Base-by-base conservation (phyloP, 768 basidiomycete species). In the Hydnum rufescens region DNA sequence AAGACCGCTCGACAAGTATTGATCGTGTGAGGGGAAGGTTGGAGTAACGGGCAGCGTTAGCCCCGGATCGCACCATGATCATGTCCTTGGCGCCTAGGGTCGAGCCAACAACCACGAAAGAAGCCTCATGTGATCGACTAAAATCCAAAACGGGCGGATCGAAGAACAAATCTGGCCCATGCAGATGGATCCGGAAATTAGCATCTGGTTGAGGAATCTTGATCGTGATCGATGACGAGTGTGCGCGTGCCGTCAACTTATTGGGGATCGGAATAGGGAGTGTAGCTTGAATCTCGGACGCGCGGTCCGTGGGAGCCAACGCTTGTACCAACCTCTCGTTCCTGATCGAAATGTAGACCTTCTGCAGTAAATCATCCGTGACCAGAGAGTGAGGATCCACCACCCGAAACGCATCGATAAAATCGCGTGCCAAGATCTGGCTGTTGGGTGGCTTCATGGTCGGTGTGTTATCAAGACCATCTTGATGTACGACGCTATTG, bases 41-140 rank as follows among this genome's bases (percentile, higher is more conserved):
- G 1, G 78, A 68, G 63, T 96, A 97, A 52, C 76, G 71, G 43
- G 81, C 71, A 2, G 92, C 87, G 64, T 88, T 88, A 22, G 76
- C 70, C 1, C 95, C 90, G 43, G 79, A 74, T 46, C 89, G 77
- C 63, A 80, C 72, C 72, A 97, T 80, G 44, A 88, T 71, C 62
- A 96, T 75, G 23, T 77, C 77, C 62, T 85, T 88, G 29, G 74
- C 64, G 30, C 95, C 95, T 16, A 97, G 73, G 4, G 78, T 75
- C 1, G 73, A 76, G n/a, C 90, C 89, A 18, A 76, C 92, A 32
- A 97, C 75, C 49, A 88, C 78, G 72, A 97, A 99, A 13, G 88
- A 85, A 18, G 77, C 84, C 59, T 88, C 82, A 1, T 77, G 70
- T 0, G 79, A 80, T 59, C 77, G 78, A 2, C 76, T 65, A 60